Evolutionary conservation across 2,329 filamentous ascomycete species (phyloP).

Genomic region (Coniochaeta prunicola): DNA sequence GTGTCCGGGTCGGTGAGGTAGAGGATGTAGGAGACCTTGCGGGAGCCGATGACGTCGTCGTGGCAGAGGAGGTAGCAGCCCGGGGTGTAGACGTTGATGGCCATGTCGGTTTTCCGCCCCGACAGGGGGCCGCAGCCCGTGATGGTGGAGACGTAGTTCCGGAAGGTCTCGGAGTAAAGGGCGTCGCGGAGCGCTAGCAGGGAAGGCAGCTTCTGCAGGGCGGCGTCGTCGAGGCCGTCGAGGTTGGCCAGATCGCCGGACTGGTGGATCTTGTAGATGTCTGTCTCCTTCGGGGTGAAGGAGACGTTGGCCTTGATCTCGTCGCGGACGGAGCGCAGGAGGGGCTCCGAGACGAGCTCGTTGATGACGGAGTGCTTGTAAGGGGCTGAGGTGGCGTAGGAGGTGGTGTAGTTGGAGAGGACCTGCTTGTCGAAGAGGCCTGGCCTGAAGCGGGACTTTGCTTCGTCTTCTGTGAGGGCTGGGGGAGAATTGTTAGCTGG

Average conservation of each 20-base stretch:
- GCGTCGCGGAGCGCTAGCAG: slow-evolving; percentile 90
- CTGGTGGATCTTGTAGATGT: slow-evolving; percentile 99
- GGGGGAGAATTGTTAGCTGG: slow-evolving; percentile 7
- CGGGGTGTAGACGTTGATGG: slow-evolving; percentile 96
- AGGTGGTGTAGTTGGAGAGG: slow-evolving; percentile 49
- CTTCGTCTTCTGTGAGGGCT: slow-evolving; percentile 42
- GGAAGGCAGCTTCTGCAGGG: slow-evolving; percentile 78
- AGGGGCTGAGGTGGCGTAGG: slow-evolving; percentile 57
- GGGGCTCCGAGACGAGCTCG: slow-evolving; percentile 67
- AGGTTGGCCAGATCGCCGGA: slow-evolving; percentile 96
- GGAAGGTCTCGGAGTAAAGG: slow-evolving; percentile 84
- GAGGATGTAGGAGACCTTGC: slow-evolving; percentile 92
- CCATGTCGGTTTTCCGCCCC: slow-evolving; percentile 96
- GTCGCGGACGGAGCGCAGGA: slow-evolving; percentile 77
- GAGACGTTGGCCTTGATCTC: slow-evolving; percentile 88
- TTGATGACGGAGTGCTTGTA: slow-evolving; percentile 94
- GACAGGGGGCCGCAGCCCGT: slow-evolving; percentile 82
- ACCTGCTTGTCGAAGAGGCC: slow-evolving; percentile 57
- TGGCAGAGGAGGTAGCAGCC: slow-evolving; percentile 94
- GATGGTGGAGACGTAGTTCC: slow-evolving; percentile 79
- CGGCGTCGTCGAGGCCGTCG: slow-evolving; percentile 82
- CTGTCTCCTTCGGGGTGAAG: slow-evolving; percentile 97
- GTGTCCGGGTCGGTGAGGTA: slow-evolving; percentile 90
- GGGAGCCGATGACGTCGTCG: slow-evolving; percentile 97
- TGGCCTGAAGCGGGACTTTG: slow-evolving; percentile 53